These are phyloP conservation scores for Trametes versicolor DNA, from an alignment of 1,284 basidiomycete species.

Conservation along the genomic window DNA sequence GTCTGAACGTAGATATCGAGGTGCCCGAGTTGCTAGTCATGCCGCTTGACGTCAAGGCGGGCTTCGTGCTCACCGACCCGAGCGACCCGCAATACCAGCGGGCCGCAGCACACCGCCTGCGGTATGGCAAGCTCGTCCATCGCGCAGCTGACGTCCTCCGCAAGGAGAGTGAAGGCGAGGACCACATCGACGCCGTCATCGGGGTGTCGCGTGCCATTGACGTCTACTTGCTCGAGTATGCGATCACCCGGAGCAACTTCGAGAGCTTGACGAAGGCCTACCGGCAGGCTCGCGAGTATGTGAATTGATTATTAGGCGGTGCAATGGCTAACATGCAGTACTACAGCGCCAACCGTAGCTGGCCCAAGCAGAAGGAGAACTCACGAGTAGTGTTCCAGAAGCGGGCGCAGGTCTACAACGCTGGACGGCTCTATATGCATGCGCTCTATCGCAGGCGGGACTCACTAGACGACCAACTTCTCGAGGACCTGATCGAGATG, in stretches of 20 bases:
- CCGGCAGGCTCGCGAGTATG: constrained; percentile 74
- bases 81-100: constrained; percentile 81
- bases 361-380: constrained; percentile 78
- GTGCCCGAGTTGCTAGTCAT: constrained; percentile 72
- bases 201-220: constrained; percentile 77
- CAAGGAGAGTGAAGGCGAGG: constrained; percentile 73
- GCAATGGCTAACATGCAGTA: constrained; percentile 13
- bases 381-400: constrained; percentile 82
- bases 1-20: constrained; percentile 69
- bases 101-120: constrained; percentile 66
- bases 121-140: constrained; percentile 79
- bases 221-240: constrained; percentile 80
- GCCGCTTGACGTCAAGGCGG: constrained; percentile 72
- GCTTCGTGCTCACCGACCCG: constrained; percentile 80
- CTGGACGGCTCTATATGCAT: constrained; percentile 79
- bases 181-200: constrained; percentile 92
- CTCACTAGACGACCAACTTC: constrained; percentile 81
- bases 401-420: constrained; percentile 82
- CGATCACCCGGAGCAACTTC: constrained; percentile 66
- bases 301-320: constrained; percentile 17
- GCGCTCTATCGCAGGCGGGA: constrained; percentile 85
- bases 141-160: constrained; percentile 76
- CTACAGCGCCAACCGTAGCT: constrained; percentile 70
- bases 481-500: constrained; percentile 84
- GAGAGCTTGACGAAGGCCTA: constrained; percentile 76